Evolutionary conservation across 1,284 basidiomycete genomes (phyloP).

Genomic region (Trichosporon coremiiforme): DNA sequence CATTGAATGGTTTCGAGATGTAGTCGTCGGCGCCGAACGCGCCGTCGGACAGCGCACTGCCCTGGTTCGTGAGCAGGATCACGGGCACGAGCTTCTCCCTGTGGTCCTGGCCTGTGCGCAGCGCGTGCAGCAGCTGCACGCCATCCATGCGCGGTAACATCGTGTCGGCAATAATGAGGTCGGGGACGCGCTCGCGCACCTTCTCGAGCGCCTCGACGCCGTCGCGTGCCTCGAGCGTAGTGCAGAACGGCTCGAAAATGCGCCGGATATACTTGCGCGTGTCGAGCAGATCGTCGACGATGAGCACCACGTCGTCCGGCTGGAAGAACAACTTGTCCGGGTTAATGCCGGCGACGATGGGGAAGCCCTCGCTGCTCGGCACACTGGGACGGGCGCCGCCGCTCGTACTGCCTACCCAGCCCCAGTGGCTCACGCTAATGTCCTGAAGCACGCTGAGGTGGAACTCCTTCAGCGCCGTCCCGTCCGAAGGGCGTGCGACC

Average conservation of each 20-base stretch:
- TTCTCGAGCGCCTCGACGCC: conserved; percentile 53
- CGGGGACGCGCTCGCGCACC: conserved; percentile 36
- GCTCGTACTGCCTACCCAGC: not conserved
- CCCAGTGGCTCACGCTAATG: conserved; percentile 5
- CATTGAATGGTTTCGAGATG: conserved; percentile 49
- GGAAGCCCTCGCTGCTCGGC: conserved; percentile 2
- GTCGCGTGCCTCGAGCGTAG: conserved; percentile 53
- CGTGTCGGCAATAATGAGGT: conserved; percentile 55
- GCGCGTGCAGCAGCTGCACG: conserved; percentile 37
- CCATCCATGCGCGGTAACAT: conserved; percentile 56
- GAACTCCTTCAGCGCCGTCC: not conserved
- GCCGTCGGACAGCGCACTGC: conserved; percentile 46
- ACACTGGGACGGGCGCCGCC: not conserved
- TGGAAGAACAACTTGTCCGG: conserved; percentile 48
- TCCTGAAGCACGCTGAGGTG: conserved; percentile 1
- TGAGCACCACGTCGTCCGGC: conserved; percentile 47
- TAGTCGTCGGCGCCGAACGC: conserved; percentile 56
- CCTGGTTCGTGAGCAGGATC: conserved; percentile 47
- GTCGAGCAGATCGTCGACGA: conserved; percentile 48
- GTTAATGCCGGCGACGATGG: conserved; percentile 37
- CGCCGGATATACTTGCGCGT: conserved; percentile 43
- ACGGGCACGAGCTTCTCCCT: conserved; percentile 37
- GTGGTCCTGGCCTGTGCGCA: conserved; percentile 31
- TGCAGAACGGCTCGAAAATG: conserved; percentile 52
- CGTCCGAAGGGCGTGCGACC: conserved; percentile 21